phyloP scores from a whole-genome alignment of 148 eudicot species.

The Tetragonia tetragonoides region DNA sequence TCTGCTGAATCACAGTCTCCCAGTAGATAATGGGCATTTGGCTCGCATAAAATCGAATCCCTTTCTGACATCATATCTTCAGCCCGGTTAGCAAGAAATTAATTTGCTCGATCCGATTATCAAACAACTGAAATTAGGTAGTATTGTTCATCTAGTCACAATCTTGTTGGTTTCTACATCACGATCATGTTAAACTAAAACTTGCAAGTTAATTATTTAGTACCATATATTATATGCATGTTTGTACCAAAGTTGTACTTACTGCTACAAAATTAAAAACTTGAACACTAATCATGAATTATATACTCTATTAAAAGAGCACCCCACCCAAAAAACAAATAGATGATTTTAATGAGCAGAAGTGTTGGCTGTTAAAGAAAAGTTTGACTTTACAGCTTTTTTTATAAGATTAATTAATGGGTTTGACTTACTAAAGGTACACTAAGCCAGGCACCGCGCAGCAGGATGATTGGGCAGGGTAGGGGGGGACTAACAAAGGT shows the following conservation, averaged over 20 bases:
- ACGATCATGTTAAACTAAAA: slow-evolving; percentile 4
- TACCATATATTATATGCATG: not conserved
- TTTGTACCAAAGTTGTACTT: not conserved
- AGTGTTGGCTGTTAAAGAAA: not conserved
- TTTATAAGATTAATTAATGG: not conserved
- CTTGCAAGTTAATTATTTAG: not conserved
- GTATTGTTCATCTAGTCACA: slow-evolving; percentile 12
- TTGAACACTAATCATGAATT: not conserved
- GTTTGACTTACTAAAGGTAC: slow-evolving; percentile 8
- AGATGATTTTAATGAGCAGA: too few relatives aligned
- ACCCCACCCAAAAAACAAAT: too few relatives aligned
- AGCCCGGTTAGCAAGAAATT: not conserved
- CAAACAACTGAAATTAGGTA: slow-evolving; percentile 14
- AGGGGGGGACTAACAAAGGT: not conserved
- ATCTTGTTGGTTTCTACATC: slow-evolving; percentile 16
- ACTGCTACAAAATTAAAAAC: not conserved
- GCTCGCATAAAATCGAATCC: slow-evolving; percentile 3
- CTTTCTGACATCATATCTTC: slow-evolving; percentile 8
- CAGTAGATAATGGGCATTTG: slow-evolving; percentile 9
- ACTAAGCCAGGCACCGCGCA: not conserved
- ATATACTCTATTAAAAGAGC: not conserved
- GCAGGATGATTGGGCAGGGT: not conserved
- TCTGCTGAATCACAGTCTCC: not conserved
- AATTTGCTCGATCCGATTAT: not conserved
- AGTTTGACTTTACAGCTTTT: not conserved